These are phyloP conservation scores for Huntiella abstrusa DNA, from an alignment of 2,329 filamentous ascomycete genomes.

Conservation along the genomic window DNA sequence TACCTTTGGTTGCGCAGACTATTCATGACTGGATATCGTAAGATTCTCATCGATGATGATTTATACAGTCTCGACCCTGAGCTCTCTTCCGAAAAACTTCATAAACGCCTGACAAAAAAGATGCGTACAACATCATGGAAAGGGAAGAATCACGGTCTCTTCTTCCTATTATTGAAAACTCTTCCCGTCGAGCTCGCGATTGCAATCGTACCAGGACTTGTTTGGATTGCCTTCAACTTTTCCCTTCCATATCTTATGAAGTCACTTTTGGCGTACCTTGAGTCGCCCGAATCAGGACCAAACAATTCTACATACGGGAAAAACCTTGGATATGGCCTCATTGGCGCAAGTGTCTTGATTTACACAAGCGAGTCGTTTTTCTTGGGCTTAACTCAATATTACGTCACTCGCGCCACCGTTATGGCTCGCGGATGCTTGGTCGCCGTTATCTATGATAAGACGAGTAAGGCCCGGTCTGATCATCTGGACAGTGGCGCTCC, in stretches of 20 bases:
- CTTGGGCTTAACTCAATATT: conserved; percentile 22
- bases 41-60: conserved; percentile 18
- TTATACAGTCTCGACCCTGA: conserved; percentile 19
- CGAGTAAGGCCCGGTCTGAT: conserved; percentile 17
- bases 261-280: conserved; percentile 19
- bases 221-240: conserved; percentile 22
- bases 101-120: conserved; percentile 12
- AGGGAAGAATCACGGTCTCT: conserved; percentile 15
- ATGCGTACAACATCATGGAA: conserved; percentile 7
- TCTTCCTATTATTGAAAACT: conserved; percentile 16
- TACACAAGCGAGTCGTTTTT: conserved; percentile 24
- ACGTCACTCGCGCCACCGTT: conserved; percentile 17
- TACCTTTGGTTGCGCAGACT: conserved; percentile 21
- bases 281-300: conserved; percentile 12
- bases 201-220: conserved; percentile 20
- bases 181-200: conserved; percentile 18
- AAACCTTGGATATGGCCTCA: conserved; percentile 21
- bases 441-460: conserved; percentile 19
- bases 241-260: conserved; percentile 27
- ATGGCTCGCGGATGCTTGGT: conserved; percentile 20
- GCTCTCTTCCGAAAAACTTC: conserved; percentile 14
- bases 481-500: conserved; percentile 22
- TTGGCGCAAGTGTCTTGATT: conserved; percentile 22
- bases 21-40: conserved; percentile 20
- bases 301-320: conserved; percentile 10